Evolutionary conservation across 2,329 filamentous ascomycete species (phyloP).

Genomic region (Fusarium musae): DNA sequence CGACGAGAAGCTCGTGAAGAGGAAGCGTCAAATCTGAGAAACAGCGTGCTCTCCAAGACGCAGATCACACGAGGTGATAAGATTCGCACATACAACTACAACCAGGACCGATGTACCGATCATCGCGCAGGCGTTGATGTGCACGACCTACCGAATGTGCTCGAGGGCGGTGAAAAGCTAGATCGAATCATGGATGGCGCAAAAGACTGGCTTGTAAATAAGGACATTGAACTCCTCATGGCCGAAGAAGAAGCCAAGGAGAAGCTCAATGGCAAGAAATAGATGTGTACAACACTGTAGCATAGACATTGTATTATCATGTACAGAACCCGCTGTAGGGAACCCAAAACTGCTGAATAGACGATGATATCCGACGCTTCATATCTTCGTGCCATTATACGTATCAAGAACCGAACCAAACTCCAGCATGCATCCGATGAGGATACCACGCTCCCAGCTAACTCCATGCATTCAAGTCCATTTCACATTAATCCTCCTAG

Average conservation of each 20-base stretch:
- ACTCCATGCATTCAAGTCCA: slow-evolving; percentile 30
- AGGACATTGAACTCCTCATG: slow-evolving; percentile 78
- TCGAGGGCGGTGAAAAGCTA: slow-evolving; percentile 77
- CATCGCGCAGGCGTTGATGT: slow-evolving; percentile 84
- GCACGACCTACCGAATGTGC: slow-evolving; percentile 82
- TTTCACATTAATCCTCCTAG: slow-evolving; percentile 81
- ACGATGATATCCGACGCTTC: slow-evolving; percentile 15
- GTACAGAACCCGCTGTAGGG: slow-evolving; percentile 32
- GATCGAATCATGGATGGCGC: slow-evolving; percentile 83
- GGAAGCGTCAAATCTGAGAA: slow-evolving; percentile 76
- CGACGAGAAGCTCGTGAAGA: slow-evolving; percentile 86
- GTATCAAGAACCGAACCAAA: slow-evolving; percentile 22
- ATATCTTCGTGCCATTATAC: slow-evolving; percentile 23
- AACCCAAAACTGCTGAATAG: not conserved
- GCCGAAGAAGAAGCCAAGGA: slow-evolving; percentile 66
- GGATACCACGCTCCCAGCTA: slow-evolving; percentile 37
- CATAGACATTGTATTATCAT: slow-evolving; percentile 29
- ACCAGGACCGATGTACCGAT: slow-evolving; percentile 83
- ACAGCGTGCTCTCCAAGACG: slow-evolving; percentile 81
- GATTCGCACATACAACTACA: slow-evolving; percentile 89
- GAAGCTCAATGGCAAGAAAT: slow-evolving; percentile 20
- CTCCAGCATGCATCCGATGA: slow-evolving; percentile 32
- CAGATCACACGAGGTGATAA: slow-evolving; percentile 93
- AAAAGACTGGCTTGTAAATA: slow-evolving; percentile 77
- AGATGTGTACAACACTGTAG: slow-evolving; percentile 7